A percentile compares a stretch with the other conserved stretches of the same genome.
These are phyloP conservation scores for Wakefieldia striispora DNA, from an alignment of 768 basidiomycete genomes.

Conservation along the genomic window DNA sequence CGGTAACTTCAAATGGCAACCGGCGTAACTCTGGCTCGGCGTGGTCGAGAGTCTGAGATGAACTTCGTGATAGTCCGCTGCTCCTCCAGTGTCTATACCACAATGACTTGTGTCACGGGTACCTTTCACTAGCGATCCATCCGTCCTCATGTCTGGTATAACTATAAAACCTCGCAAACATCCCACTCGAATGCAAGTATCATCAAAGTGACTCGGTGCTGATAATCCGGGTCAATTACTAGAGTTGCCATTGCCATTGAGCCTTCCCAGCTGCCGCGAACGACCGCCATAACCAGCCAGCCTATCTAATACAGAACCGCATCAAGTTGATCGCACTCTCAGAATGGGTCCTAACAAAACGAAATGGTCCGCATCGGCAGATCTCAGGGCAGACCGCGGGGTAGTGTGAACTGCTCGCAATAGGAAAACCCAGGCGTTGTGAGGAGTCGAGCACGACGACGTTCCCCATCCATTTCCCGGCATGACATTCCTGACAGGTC, in stretches of 20 bases:
- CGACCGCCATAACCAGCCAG: slow-evolving; percentile 5
- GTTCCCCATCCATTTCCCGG: slow-evolving; percentile 66
- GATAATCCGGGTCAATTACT: no score
- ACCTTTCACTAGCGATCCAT: no score
- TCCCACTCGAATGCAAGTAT: no score
- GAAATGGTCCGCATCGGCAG: slow-evolving; percentile 33
- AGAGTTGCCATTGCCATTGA: no score
- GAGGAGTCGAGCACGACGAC: slow-evolving; percentile 49
- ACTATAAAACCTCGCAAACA: no score
- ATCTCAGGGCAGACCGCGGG: slow-evolving; percentile 53
- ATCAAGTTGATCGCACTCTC: slow-evolving; percentile 38
- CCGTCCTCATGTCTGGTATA: no score
- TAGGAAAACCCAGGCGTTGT: slow-evolving; percentile 52
- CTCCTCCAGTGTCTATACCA: background rate
- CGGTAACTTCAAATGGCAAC: slow-evolving; percentile 17
- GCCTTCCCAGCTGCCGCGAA: background rate
- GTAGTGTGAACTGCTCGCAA: slow-evolving; percentile 53
- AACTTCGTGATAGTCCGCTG: background rate
- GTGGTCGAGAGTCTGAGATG: no score
- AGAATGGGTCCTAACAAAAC: slow-evolving; percentile 41
- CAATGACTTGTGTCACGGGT: no score
- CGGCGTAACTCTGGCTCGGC: background rate
- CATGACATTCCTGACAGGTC: slow-evolving; percentile 73
- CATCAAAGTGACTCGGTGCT: no score
- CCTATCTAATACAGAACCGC: slow-evolving; percentile 19